A percentile compares a stretch with the other conserved stretches of the same genome.
Conservation (phyloP, 1,284 basidiomycete genomes). For the Veloboletus limbatus region DNA sequence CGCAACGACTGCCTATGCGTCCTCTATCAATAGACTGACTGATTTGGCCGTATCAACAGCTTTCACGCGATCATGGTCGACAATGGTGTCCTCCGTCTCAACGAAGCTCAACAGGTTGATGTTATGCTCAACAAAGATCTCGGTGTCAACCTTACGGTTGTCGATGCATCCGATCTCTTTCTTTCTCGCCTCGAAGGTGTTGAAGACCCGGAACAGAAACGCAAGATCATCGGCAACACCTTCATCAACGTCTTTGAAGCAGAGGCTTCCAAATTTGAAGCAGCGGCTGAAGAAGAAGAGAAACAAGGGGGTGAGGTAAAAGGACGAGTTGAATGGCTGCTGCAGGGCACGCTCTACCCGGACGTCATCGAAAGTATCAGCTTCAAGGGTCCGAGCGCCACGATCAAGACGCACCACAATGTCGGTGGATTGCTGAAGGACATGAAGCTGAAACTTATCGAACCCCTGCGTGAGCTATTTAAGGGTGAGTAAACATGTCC, state of each 20-base stretch:
- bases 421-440: constrained; percentile 95
- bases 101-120: constrained; percentile 93
- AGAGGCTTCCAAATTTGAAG: constrained; percentile 90
- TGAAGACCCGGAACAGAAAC: constrained; percentile 96
- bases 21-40: not conserved
- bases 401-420: constrained; percentile 99
- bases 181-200: constrained; percentile 85
- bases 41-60: constrained; percentile 38
- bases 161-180: constrained; percentile 95
- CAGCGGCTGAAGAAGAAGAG: constrained; percentile 74
- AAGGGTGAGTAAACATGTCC: constrained; percentile 65
- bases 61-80: constrained; percentile 99
- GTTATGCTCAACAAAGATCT: constrained; percentile 93
- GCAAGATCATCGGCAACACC: constrained; percentile 98
- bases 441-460: constrained; percentile 99
- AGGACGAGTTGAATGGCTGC: constrained; percentile 93
- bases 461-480: constrained; percentile 96
- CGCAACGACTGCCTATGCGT: not conserved
- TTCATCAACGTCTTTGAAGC: constrained; percentile 98
- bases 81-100: constrained; percentile 92
- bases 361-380: constrained; percentile 99
- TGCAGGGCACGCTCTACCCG: constrained; percentile 97
- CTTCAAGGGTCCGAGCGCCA: constrained; percentile 99
- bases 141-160: constrained; percentile 94
- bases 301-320: constrained; percentile 66